Percentiles rank a stretch among this genome's conserved stretches.
Evolutionary conservation across 2,329 filamentous ascomycete genomes (phyloP).

Genomic region (Coniochaeta sp.): DNA sequence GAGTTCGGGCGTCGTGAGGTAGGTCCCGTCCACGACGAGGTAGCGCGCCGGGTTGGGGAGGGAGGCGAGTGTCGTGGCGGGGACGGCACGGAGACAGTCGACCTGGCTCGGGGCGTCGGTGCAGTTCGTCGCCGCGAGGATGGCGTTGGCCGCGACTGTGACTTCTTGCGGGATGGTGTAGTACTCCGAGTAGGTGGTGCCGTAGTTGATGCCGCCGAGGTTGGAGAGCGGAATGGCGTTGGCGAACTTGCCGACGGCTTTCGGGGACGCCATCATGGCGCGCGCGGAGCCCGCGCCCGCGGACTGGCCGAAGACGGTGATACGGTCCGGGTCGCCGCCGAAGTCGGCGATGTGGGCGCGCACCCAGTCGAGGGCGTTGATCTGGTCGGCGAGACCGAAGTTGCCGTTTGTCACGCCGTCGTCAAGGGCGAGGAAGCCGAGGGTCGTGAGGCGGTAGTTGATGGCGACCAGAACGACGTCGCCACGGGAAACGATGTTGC

Average conservation of each 20-base stretch:
- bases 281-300: constrained; percentile 46
- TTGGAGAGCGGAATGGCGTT: constrained; percentile 36
- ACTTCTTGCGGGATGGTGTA: constrained; percentile 47
- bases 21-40: constrained; percentile 51
- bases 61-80: constrained; percentile 30
- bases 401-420: constrained; percentile 40
- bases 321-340: constrained; percentile 49
- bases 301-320: constrained; percentile 49
- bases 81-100: constrained; percentile 42
- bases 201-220: constrained; percentile 41
- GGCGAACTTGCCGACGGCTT: constrained; percentile 38
- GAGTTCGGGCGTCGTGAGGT: constrained; percentile 39
- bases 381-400: constrained; percentile 41
- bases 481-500: constrained; percentile 49
- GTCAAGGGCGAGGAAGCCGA: constrained; percentile 50
- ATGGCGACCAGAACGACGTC: constrained; percentile 53
- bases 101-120: constrained; percentile 40
- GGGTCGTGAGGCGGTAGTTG: constrained; percentile 52
- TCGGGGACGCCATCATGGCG: constrained; percentile 40
- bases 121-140: constrained; percentile 46
- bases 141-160: constrained; percentile 37
- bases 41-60: constrained; percentile 38
- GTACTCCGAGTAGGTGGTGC: constrained; percentile 51
- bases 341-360: constrained; percentile 43
- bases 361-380: constrained; percentile 42